Evolutionary conservation across 257 asterid species (phyloP), one percentile per base, ranked within the genome.

Genomic region (Solanum sitiens): DNA sequence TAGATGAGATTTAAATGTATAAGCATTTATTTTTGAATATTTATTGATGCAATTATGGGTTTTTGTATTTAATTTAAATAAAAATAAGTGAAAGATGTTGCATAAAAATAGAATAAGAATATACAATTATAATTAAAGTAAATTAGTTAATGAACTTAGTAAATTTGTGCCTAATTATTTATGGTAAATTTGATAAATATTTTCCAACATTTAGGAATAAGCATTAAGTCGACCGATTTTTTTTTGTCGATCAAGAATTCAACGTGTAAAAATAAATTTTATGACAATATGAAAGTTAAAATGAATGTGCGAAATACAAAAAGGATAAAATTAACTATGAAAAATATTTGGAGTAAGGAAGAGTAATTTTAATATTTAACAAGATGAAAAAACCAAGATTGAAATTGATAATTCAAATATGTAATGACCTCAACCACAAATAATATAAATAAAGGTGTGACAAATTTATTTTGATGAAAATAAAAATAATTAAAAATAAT

Each of bases 191-290:
- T 50, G 61, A 50, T 0, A 16, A 50, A 15, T 15, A 50, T 15
- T 15, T 5, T 8, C 20, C n/a, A 2, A 13, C 1, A 6, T 42
- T 77, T 25, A n/a, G 20, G 7, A 44, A 44, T 44, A 12, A 4
- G 37, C 23, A 77, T 8, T 77, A 37, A 35, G 83, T 74, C 20
- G 2, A 33, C 6, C 13, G 7, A 32, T 32, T 27, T 25, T 25
- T 2, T 11, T 0, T 11, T 25, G 6, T 9, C 2, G 9, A 3
- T 25, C 0, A 9, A 61, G 0, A 21, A 59, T 0, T 59, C 7
- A 4, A 8, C 0, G 4, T 10, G 1, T 2, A 63, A 10, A 65
- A 65, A 25, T 25, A 2, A 0, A 65, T 11, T 25, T 25, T 6
- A 1, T 65, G 3, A n/a, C 1, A 65, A 11, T 11, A 65, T 12